Base-by-base conservation (phyloP, 225 moss, liverwort and hornwort genomes). In the Neckera pumila region DNA sequence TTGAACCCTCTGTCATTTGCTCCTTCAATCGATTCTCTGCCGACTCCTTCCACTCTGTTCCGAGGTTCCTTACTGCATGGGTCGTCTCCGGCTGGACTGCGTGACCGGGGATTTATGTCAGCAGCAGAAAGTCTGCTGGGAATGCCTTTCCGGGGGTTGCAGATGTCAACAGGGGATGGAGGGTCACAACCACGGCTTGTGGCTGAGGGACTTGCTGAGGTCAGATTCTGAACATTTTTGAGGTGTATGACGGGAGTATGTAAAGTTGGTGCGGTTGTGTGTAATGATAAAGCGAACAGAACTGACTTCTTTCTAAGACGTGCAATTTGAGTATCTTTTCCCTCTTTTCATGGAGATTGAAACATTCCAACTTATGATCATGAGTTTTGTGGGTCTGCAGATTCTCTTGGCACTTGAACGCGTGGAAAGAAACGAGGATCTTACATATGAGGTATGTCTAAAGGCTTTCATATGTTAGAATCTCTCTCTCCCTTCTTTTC, bases 121-220 rank as follows among this genome's bases (percentile, higher is more conserved):
- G 93, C 92, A 43, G 93, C 96, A 34, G 96, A 95, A 90, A 93
- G 93, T 73, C 90, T 95, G 42, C 87, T 97, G 42, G 95, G 97
- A 76, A 92, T 95, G 88, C 97, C 95, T 56, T 95, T 96, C 81
- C 91, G 94, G 36, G 95, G 95, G n/a, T 85, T 97, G 91, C 95
- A 93, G 58, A 92, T 93, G 93, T 92, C 95, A n/a, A 38, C 90
- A 84, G 89, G 91, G 69, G 94, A 96, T 78, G 96, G 95, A 85
- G 95, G 94, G 49, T 91, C 95, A 85, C 95, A 94, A 88, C 96
- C 96, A 86, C 94, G 94, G 69, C 95, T 96, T 38, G 90, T 95
- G 88, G 93, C 94, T 31, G 97, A 97, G 84, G 96, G 96, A 76
- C 92, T 97, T 69, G 97, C 97, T 40, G 97, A 97, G 97, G 97